Evolutionary conservation across 164 flowering plant genomes (phyloP), one percentile per base, ranked within the genome.

Genomic region (Macadamia integrifolia): DNA sequence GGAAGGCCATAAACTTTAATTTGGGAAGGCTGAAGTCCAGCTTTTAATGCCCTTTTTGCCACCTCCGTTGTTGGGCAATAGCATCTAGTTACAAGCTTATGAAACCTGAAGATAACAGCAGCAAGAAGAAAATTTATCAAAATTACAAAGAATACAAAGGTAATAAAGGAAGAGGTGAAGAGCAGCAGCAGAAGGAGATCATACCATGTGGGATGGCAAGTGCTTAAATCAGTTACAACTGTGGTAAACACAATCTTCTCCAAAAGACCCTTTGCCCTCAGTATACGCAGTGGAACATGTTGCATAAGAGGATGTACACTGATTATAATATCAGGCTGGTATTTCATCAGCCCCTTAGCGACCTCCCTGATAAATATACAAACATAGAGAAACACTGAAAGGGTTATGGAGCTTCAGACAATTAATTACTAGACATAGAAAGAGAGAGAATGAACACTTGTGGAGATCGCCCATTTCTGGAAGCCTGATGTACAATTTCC

Each of bases 251-350:
- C 92, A 44, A 94, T 94, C 82, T 94, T 94, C 68, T 94, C 70
- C 74, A 94, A 67, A n/a, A 94, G 88, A 61, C 99, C 97, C 75
- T 78, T 94, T 29, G 89, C 74, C 77, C 88, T 84, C 74, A 94
- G 74, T 68, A 94, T 71, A 31, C 95, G 93, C 71, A 94, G 91
- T 17, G 99, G 99, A 43, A 94, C 97, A 76, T 92, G 99, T 69
- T 94, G 97, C 99, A 94, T 92, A 49, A 94, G 75, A 60, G 99
- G 97, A 82, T 92, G 99, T 50, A 92, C 99, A 74, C 99, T 94
- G 64, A 94, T 89, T 58, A 94, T 92, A 66, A 94, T 87, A 80
- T 94, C 92, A 30, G 99, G 99, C 78, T 81, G 84, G 80, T 91
- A 92, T 67, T 94, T 86, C 93, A 94, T 84, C 70, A 94, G 70